Evolutionary conservation across 2,329 filamentous ascomycete species (phyloP).

Genomic region (Phialocephala subalpina): DNA sequence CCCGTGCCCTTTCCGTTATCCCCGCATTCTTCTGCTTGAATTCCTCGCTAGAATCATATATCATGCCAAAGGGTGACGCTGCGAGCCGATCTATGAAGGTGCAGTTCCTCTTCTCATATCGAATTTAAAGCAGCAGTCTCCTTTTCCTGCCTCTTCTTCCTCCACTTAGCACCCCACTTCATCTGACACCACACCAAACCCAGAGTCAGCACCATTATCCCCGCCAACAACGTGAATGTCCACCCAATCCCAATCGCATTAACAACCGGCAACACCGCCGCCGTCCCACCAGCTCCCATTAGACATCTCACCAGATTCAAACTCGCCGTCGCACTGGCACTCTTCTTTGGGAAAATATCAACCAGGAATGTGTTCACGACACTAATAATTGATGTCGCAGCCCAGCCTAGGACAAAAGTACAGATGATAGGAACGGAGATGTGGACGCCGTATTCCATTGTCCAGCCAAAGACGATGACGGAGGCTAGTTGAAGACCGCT

Average conservation of each 20-base stretch:
- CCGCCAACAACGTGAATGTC: constrained; percentile 36
- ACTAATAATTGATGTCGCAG: constrained; percentile 45
- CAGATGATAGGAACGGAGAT: constrained; percentile 44
- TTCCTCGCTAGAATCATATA: no score
- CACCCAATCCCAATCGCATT: constrained; percentile 39
- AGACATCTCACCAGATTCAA: constrained; percentile 47
- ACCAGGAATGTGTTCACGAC: constrained; percentile 45
- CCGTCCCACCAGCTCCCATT: constrained; percentile 45
- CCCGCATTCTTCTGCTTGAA: no score
- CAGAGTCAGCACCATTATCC: constrained; percentile 49
- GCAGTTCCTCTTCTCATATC: neutral
- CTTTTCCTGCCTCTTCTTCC: constrained; percentile 36
- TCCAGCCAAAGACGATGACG: constrained; percentile 48
- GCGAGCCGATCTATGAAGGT: no score
- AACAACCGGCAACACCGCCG: constrained; percentile 38
- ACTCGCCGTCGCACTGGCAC: constrained; percentile 45
- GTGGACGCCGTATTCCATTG: constrained; percentile 43
- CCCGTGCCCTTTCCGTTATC: no score
- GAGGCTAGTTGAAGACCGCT: constrained; percentile 46
- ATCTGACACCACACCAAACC: constrained; percentile 47
- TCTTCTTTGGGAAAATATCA: constrained; percentile 45
- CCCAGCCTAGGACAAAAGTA: constrained; percentile 46
- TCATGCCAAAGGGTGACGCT: no score
- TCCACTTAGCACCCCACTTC: constrained; percentile 50
- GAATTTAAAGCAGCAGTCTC: neutral